Evolutionary conservation across 768 basidiomycete species (phyloP), one percentile per base, ranked within the genome.

Genomic region (Gloeopeniophorella convolvens): DNA sequence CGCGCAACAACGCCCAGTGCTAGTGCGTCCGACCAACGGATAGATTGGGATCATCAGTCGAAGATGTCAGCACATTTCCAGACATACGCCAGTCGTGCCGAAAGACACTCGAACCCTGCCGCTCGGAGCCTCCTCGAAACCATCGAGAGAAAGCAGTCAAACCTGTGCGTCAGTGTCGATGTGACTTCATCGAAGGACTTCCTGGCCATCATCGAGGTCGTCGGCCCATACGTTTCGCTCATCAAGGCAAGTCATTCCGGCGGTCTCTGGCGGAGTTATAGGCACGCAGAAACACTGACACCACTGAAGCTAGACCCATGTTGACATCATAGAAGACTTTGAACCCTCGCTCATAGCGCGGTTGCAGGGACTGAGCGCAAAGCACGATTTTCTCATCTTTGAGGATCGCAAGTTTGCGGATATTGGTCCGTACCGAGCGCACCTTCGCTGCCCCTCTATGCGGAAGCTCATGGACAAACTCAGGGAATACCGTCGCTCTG

Each of bases 351-450:
- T 97, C 39, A 79, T 94, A 48, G 71, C 79, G 34, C 72, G 75
- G 36, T 73, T 99, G 34, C 75, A 80, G 52, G 72, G 73, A 30
- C 78, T 98, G 6, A 83, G 85, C 62, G 62, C 68, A 39, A 84
- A 87, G 64, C 82, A 96, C 56, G 90, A 96, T 62, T 99, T 98
- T 70, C 66, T 95, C 45, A 93, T 97, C 60, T 99, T 98, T 60
- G 96, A 98, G 70, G 96, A 99, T 71, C 76, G 96, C 57, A 99
- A 99, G 68, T 99, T 99, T 61, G 95, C 96, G 4, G 96, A 99
- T 67, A 98, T 99, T 45, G 95, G 95, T 93, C 55, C 60, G 77
- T 59, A 28, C 12, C 8, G 8, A 12, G n/a, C n/a, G n/a, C n/a
- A n/a, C n/a, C n/a, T n/a, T 44, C 24, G 24, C 16, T 34, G 9